Evolutionary conservation across 805 yeast genomes (phyloP), one percentile per base, ranked within the genome.

Genomic region (Lipomyces mesembrius): DNA sequence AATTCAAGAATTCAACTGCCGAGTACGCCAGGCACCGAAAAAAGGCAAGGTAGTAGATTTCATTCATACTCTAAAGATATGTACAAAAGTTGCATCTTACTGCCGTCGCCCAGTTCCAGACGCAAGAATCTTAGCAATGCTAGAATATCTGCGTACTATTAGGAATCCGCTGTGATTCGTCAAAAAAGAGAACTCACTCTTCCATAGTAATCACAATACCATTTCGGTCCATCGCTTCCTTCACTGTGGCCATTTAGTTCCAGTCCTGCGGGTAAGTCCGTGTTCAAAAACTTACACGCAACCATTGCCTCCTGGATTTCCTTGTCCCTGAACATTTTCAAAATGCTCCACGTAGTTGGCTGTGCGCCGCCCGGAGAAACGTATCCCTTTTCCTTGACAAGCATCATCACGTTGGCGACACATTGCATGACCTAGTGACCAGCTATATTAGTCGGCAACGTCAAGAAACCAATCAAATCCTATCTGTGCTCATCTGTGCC

Each of bases 241-340:
- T 62, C 52, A 62, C 65, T 62, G 35, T 29, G 35, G 7, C n/a
- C 14, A 17, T 43, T 43, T 43, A 43, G 49, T 43, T 8, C 22
- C 20, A 43, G 20, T 17, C n/a, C 25, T 43, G 20, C 0, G 22
- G 20, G 9, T 43, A n/a, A 43, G 3, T 43, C 8, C 49, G 14
- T n/a, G 27, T 8, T 20, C 9, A 8, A 37, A 8, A 37, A 60
- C 69, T 17, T 59, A 66, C 69, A 43, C 2, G 51, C 57, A 20
- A 25, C 37, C 66, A 66, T 66, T 22, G 69, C 54, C 35, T 59
- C 69, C 12, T 61, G 49, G 39, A 66, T 61, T 14, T 66, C 69
- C 59, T 63, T 66, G 57, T 63, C 66, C 14, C 66, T 52, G 9
- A 62, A 34, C 59, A 66, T 49, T 49, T 59, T 52, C 17, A 66